These are phyloP conservation scores for Bryoerythrophyllum caledonicum DNA, from an alignment of 225 moss, liverwort and hornwort species.

Conservation along the genomic window DNA sequence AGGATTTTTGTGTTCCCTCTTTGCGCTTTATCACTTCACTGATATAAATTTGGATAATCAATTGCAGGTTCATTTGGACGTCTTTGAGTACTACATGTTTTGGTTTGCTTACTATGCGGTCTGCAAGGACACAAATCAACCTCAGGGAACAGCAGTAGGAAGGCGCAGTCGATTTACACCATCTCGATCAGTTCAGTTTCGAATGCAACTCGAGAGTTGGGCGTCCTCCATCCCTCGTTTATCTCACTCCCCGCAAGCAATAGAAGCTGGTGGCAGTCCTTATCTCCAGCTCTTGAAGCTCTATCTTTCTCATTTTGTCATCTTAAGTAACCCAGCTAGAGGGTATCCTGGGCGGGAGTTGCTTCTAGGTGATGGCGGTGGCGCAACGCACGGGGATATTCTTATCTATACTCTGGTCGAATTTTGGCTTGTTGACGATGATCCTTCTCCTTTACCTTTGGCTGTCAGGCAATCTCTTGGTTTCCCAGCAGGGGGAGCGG, in stretches of 20 bases:
- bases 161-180: slow-evolving; percentile 43
- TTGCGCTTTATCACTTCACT: not conserved
- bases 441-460: slow-evolving; percentile 63
- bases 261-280: slow-evolving; percentile 52
- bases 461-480: slow-evolving; percentile 47
- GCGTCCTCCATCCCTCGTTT: slow-evolving; percentile 69
- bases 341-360: slow-evolving; percentile 45
- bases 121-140: slow-evolving; percentile 58
- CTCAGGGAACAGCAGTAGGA: slow-evolving; percentile 45
- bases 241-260: slow-evolving; percentile 53
- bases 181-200: slow-evolving; percentile 60
- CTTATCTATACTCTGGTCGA: slow-evolving; percentile 54
- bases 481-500: slow-evolving; percentile 39
- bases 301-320: slow-evolving; percentile 66
- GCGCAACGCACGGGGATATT: slow-evolving; percentile 61
- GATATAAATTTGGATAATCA: slow-evolving; percentile 7
- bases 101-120: slow-evolving; percentile 75
- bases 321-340: slow-evolving; percentile 38
- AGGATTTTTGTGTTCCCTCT: not conserved
- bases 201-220: slow-evolving; percentile 65
- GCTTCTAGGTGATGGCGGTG: slow-evolving; percentile 46
- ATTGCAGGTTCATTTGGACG: slow-evolving; percentile 70
- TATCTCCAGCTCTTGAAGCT: slow-evolving; percentile 68
- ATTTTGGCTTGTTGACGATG: slow-evolving; percentile 74
- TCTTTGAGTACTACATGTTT: slow-evolving; percentile 79